Evolutionary conservation across 2,329 filamentous ascomycete species (phyloP).

Genomic region (Bipolaris oryzae): DNA sequence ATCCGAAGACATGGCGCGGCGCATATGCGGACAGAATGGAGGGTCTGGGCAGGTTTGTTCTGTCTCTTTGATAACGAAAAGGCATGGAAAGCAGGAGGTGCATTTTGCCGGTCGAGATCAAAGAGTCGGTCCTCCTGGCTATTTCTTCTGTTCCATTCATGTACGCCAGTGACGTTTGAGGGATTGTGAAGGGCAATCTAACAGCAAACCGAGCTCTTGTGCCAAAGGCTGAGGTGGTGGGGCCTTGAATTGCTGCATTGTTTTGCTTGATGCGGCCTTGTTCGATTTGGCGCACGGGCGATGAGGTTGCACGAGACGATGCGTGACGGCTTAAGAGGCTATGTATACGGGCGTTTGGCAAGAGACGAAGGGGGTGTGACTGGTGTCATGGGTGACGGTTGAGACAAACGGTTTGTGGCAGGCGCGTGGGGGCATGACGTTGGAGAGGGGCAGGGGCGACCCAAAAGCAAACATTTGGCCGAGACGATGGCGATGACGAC

Average conservation of each 20-base stretch:
- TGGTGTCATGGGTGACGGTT: conserved; percentile 4
- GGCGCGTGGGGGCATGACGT: conserved; percentile 10
- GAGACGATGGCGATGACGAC: neutral
- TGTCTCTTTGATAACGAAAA: neutral
- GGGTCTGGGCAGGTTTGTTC: neutral
- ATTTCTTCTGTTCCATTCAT: conserved; percentile 1
- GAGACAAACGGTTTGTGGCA: conserved; percentile 1
- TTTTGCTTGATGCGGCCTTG: neutral
- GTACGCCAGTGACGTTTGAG: neutral
- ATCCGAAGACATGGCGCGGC: conserved; percentile 11
- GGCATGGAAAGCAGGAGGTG: neutral
- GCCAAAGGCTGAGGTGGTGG: neutral
- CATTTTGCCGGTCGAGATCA: neutral
- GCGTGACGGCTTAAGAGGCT: conserved; percentile 1
- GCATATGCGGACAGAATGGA: neutral
- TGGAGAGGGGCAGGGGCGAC: neutral
- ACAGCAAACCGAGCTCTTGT: neutral
- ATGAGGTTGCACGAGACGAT: neutral
- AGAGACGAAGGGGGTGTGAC: conserved; percentile 7
- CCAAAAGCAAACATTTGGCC: neutral
- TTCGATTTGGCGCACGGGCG: neutral
- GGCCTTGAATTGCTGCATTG: neutral
- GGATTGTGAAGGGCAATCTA: neutral
- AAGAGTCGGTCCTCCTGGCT: neutral
- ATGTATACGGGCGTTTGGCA: neutral